These are phyloP conservation scores for Ustilago loliicola DNA, from an alignment of 1,284 basidiomycete species.

Conservation along the genomic window DNA sequence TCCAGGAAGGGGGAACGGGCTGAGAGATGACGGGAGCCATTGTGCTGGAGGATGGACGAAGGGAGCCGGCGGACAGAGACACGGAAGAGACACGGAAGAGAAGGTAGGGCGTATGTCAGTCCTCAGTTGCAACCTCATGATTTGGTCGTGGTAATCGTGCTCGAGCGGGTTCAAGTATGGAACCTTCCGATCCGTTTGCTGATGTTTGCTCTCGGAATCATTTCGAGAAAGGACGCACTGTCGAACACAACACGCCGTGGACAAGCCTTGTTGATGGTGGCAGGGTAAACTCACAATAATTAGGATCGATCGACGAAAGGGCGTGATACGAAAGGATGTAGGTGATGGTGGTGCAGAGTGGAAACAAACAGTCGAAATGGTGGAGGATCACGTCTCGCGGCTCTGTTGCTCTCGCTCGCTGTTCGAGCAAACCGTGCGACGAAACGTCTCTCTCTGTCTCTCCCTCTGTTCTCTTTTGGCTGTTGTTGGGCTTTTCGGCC, in stretches of 20 bases:
- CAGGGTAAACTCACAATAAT: conserved; percentile 20
- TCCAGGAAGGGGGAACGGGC: conserved; percentile 69
- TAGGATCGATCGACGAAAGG: conserved; percentile 24
- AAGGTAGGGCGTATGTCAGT: neutral
- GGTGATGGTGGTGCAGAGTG: conserved; percentile 28
- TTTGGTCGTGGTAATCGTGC: neutral
- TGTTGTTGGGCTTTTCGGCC: conserved; percentile 44
- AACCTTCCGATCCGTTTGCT: too few relatives aligned
- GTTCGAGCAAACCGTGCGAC: conserved; percentile 31
- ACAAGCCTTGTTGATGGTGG: neutral
- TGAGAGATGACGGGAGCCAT: conserved; percentile 54
- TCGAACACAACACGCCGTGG: neutral
- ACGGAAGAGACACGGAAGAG: neutral
- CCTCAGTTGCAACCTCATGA: neutral
- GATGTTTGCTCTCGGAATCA: too few relatives aligned
- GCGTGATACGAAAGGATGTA: conserved; percentile 27
- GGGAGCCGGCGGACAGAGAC: too few relatives aligned
- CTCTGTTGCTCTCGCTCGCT: conserved; percentile 2
- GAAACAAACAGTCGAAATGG: conserved; percentile 9
- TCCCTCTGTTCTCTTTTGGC: neutral
- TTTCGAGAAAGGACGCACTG: neutral
- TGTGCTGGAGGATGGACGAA: conserved; percentile 20
- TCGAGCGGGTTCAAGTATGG: neutral
- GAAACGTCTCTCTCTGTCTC: conserved; percentile 2
- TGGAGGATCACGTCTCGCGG: conserved; percentile 26